Percentiles rank a stretch among this genome's conserved stretches.
phyloP scores from a whole-genome alignment of 345 rosid genomes.

The Rhodamnia rubescens region DNA sequence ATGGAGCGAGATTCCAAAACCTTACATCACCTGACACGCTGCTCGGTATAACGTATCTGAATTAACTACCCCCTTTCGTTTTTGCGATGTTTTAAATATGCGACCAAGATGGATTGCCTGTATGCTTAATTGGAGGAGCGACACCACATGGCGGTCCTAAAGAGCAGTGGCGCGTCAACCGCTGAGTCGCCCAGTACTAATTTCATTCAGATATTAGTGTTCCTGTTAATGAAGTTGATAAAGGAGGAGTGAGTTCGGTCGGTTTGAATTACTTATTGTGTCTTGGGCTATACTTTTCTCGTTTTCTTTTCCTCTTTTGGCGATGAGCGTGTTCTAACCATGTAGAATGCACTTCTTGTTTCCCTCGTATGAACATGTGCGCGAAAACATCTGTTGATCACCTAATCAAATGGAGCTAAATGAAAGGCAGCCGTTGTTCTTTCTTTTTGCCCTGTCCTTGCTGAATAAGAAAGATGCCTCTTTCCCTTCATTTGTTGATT shows the following conservation, averaged over 20 bases:
- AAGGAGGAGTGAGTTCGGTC: neutral
- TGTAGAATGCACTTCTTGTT: neutral
- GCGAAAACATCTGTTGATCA: neutral
- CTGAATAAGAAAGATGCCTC: neutral
- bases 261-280: neutral
- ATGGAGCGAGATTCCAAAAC: neutral
- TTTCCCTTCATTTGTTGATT: neutral
- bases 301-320: neutral
- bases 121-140: neutral
- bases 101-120: neutral
- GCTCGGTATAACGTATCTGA: neutral
- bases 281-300: neutral
- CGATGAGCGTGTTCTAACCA: neutral
- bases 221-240: neutral
- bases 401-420: neutral
- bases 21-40: neutral
- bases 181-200: neutral
- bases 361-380: neutral
- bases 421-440: neutral
- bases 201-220: neutral
- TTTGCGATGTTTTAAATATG: neutral
- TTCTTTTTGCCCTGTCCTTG: neutral
- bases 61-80: neutral
- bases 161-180: neutral
- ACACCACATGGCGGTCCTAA: neutral